phyloP scores from a whole-genome alignment of 78 protist species.

The Salpingoeca rosetta region DNA sequence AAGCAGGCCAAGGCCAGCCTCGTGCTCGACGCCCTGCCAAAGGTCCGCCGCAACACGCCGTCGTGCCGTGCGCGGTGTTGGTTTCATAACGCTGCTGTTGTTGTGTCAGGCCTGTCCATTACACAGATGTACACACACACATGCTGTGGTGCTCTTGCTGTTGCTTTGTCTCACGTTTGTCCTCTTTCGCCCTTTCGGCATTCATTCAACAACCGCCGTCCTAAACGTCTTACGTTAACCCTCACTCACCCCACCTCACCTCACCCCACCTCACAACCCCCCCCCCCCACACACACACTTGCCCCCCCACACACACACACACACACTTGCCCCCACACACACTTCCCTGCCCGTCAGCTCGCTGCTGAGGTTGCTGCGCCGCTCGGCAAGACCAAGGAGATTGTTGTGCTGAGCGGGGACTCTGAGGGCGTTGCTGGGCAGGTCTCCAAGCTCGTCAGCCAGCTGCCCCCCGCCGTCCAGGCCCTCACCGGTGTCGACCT shows the following conservation, averaged over 20 bases:
- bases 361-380: conserved; percentile 15
- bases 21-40: conserved; percentile 4
- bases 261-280: no score
- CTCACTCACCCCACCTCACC: no score
- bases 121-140: no score
- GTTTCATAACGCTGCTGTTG: background rate
- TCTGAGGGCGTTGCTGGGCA: background rate
- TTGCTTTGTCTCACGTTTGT: no score
- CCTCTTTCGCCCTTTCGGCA: no score
- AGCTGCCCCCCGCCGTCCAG: conserved; percentile 15
- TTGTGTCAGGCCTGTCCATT: background rate
- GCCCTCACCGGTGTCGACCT: conserved; percentile 13
- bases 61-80: background rate
- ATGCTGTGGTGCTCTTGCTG: no score
- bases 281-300: no score
- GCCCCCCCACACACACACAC: no score
- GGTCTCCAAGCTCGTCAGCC: background rate
- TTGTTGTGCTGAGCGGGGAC: background rate
- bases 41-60: background rate
- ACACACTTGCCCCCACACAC: background rate
- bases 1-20: background rate
- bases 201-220: no score
- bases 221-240: no score
- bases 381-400: background rate
- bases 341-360: background rate